Evolutionary conservation across 768 basidiomycete genomes (phyloP).

Genomic region (Plicaturopsis crispa): DNA sequence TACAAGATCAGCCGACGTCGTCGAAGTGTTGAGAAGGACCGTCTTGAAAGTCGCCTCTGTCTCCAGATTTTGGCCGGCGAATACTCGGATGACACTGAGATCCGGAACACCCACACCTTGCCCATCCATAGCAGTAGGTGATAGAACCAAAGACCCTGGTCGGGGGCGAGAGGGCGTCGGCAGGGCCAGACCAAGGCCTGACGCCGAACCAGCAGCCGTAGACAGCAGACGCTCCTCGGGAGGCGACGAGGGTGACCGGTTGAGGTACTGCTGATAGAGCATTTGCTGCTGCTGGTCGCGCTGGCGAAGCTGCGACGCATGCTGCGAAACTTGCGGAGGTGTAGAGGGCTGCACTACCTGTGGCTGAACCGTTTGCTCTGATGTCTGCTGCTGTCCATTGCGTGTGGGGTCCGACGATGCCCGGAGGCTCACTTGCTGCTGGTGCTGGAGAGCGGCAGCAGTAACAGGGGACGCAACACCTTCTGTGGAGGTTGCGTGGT

Average conservation of each 20-base stretch:
- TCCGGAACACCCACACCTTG: conserved; percentile 64
- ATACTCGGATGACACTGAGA: conserved; percentile 91
- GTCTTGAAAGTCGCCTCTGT: conserved; percentile 99
- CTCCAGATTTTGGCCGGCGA: conserved; percentile 85
- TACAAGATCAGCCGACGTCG: conserved; percentile 78
- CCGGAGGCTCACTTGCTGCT: conserved; percentile 31
- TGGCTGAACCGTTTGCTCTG: conserved; percentile 14
- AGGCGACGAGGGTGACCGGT: conserved; percentile 72
- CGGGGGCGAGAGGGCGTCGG: conserved; percentile 46
- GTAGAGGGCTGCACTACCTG: conserved; percentile 15
- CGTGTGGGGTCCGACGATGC: conserved; percentile 13
- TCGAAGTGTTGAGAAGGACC: conserved; percentile 82
- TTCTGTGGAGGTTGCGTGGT: conserved; percentile 22
- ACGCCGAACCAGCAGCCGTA: conserved; percentile 42
- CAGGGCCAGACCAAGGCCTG: conserved; percentile 38
- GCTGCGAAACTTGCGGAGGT: conserved; percentile 43
- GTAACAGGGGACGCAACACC: conserved; percentile 43
- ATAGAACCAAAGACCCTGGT: conserved; percentile 72
- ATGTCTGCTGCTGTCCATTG: conserved; percentile 15
- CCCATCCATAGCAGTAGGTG: conserved; percentile 50
- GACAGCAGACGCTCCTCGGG: conserved; percentile 69
- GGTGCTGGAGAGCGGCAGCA: conserved; percentile 47
- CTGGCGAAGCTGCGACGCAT: conserved; percentile 66
- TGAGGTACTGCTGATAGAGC: conserved; percentile 85
- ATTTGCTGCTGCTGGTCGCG: conserved; percentile 86